These are phyloP conservation scores for Pleurotus tuoliensis DNA, from an alignment of 768 basidiomycete species.

Conservation along the genomic window DNA sequence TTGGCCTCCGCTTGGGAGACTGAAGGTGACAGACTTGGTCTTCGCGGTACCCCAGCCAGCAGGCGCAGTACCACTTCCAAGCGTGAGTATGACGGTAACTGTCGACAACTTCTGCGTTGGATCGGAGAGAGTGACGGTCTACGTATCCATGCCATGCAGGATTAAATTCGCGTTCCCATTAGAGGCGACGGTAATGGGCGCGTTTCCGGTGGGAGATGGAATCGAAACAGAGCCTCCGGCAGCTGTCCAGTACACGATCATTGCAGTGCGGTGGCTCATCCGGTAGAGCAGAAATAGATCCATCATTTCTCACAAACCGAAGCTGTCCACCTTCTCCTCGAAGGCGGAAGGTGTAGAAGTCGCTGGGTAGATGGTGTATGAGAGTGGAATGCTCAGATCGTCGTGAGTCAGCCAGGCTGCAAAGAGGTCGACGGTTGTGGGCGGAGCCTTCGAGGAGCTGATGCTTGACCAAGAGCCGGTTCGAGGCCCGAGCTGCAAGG, in stretches of 20 bases:
- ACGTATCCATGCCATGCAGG: conserved; percentile 24
- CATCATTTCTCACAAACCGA: conserved; percentile 29
- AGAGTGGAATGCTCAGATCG: conserved; percentile 19
- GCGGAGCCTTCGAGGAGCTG: conserved; percentile 23
- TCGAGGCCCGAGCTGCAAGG: conserved; percentile 19
- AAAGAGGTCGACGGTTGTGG: conserved; percentile 28
- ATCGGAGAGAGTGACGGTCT: conserved; percentile 42
- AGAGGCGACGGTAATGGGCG: conserved; percentile 27
- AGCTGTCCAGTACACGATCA: conserved; percentile 44
- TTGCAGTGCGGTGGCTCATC: conserved; percentile 32
- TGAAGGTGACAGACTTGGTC: background rate
- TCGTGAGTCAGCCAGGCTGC: conserved; percentile 36
- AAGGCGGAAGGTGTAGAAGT: conserved; percentile 24
- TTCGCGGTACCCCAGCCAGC: background rate
- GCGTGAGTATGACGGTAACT: background rate
- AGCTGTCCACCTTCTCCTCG: conserved; percentile 20
- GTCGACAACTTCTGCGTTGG: conserved; percentile 37
- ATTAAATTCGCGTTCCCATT: conserved; percentile 31
- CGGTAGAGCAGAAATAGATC: conserved; percentile 34
- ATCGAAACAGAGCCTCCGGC: conserved; percentile 30
- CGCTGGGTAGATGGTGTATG: conserved; percentile 41
- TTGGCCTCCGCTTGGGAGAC: background rate
- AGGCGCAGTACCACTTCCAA: background rate
- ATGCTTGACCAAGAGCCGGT: conserved; percentile 31
- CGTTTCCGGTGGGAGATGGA: conserved; percentile 18